Evolutionary conservation across 768 basidiomycete genomes (phyloP), one percentile per base, ranked within the genome.

Genomic region (Suillus hirtellus): DNA sequence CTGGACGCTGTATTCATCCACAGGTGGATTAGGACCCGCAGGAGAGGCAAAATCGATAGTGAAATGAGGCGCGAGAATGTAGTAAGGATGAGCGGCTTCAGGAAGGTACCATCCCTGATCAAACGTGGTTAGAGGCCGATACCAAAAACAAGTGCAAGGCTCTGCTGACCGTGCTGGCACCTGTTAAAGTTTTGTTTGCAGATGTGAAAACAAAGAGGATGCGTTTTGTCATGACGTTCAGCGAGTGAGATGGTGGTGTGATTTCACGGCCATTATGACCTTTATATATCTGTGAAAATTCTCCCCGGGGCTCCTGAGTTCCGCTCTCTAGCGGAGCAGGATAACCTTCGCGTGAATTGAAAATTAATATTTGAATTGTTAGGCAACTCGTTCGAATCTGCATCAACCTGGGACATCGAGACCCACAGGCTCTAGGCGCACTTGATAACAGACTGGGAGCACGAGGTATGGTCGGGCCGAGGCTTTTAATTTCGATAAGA

Each of bases 191-290:
- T 72, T 82, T 85, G 71, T 84, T 73, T 64, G 79, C 82, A 53
- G 90, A 92, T 40, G 89, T 90, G 71, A 87, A 83, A n/a, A 93
- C 86, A 73, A 93, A 89, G 67, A 92, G 86, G 43, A 92, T 58
- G 24, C 56, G 56, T 43, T 42, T 58, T 43, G 40, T 31, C 56
- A 58, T 58, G 40, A 27, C 11, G 60, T 63, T 53, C n/a, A n/a
- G 38, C 49, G 47, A 38, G 49, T 65, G 46, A 44, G 63, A 58
- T 37, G 37, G 44, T 42, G 42, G 55, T 27, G 60, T 61, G 3
- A 61, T n/a, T 14, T 40, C 24, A 35, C 40, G 37, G 31, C 15
- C 4, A 1, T 15, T 43, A 8, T n/a, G 17, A 24, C 17, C 55
- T 58, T 58, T 42, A 58, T 42, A 58, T 42, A 58, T 58, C 24